Base-by-base conservation (phyloP, 2,329 filamentous ascomycete species). In the Stachybotrys chlorohalonatus region DNA sequence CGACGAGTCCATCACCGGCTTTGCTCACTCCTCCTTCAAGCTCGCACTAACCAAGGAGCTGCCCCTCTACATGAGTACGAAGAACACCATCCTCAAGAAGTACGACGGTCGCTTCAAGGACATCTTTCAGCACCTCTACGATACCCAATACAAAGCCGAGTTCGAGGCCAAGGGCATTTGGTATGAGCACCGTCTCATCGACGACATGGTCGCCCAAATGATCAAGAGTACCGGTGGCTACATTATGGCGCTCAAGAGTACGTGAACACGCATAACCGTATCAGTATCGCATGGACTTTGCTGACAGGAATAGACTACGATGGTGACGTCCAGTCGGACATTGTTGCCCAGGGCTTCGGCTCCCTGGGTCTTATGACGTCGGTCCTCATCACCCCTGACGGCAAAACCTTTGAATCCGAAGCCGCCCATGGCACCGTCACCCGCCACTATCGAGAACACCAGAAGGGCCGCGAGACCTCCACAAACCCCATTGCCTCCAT, bases 161-260 rank as follows among this genome's bases (percentile, higher is more conserved):
- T 97, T 97, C 65, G 92, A 96, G 71, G 86, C 86, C 68, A 90
- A 91, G 80, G 83, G 83, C 59, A 95, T 97, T 77, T 97, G 94
- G 94, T 97, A 99, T 72, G 94, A 99, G 85, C 94, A 99, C 79
- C 89, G 94, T 68, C 81, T 99, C 63, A 97, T 99, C 69, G 94
- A 99, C 76, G 94, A 99, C 77, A 97, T 99, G 94, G 94, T 99
- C 60, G 94, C 94, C 52, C 94, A 99, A 82, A 99, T 99, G 94
- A 89, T 99, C 81, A 99, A 99, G 89, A 94, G 89, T 76, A 84
- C 87, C 66, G 94, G 94, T 64, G 94, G 94, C 60, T 96, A 94
- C 76, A 84, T 97, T 71, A 96, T 97, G 81, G 94, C 94, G 59
- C 84, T 97, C 73, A 99, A 99, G 87, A 97, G 90, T 95, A 71